Base-by-base conservation (phyloP, 352 stramenopile species). In the Aphanomyces cochlioides region DNA sequence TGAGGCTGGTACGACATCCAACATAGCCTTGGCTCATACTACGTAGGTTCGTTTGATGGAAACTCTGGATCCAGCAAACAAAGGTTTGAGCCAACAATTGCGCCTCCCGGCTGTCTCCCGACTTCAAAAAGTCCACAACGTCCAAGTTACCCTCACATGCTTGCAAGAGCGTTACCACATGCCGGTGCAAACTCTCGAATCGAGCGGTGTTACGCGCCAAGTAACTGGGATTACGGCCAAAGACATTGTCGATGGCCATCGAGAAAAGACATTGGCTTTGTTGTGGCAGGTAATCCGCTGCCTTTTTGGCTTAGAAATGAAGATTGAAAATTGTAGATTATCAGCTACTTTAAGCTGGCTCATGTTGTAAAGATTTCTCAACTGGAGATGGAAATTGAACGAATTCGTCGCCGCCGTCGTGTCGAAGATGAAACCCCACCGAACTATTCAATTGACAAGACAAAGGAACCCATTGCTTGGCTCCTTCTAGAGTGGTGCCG, bases 81-180 rank as follows among this genome's bases (percentile, higher is more conserved):
- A 56, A 10, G 54, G 54, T n/a, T 37, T 70, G 54, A 70, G 64
- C 40, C 47, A 45, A 47, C 72, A 87, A 41, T 81, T 99, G 53
- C 87, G 96, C n/a, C 80, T 99, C 8, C 97, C 97, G 5, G 91
- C 96, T 17, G 74, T 96, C 7, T 98, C 95, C n/a, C 79, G 95
- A 15, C 78, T 98, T 12, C 91, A 99, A 75, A 99, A 98, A 77
- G 79, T 98, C 8, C 92, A 98, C 80, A 99, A 99, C 75, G 88
- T 98, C 0, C 85, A 95, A 68, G 81, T 98, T 36, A 96, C 92
- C 36, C 69, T 99, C 38, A 76, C 87, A 54, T 91, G 82, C 45
- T 70, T 97, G 41, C 78, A 93, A 67, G 82, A 85, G 43, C 88
- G 89, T 59, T 95, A 85, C 45, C 84, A 79, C 47, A 38, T 74